Conservation (phyloP, 1,139 yeast genomes). For the Candida tropicalis region DNA sequence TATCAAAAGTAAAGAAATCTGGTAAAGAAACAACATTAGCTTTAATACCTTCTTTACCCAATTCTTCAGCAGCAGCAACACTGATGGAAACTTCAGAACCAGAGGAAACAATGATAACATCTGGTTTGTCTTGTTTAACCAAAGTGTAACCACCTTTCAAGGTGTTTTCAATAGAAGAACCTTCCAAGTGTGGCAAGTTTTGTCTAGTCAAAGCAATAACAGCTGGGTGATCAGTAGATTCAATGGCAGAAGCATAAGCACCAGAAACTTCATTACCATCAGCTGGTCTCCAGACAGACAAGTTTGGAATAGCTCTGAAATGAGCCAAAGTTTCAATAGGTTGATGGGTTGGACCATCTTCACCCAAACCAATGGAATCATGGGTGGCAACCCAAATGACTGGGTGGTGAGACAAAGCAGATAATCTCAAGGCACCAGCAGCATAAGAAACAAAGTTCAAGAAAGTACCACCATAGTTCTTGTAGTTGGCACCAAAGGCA, state of each 20-base stretch:
- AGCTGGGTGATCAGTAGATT: constrained; percentile 76
- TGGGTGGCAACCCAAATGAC: constrained; percentile 98
- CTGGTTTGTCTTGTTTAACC: constrained; percentile 63
- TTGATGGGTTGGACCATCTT: constrained; percentile 99
- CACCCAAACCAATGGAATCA: constrained; percentile 99
- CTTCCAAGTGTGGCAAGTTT: constrained; percentile 95
- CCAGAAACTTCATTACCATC: constrained; percentile 99
- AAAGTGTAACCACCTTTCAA: constrained; percentile 93
- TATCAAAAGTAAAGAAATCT: constrained; percentile 88
- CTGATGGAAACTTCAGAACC: constrained; percentile 94
- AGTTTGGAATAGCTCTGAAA: constrained; percentile 95
- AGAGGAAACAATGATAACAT: constrained; percentile 81
- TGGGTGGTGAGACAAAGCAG: constrained; percentile 93
- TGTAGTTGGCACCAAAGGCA: constrained; percentile 92
- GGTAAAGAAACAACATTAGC: constrained; percentile 91
- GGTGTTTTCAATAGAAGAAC: constrained; percentile 91
- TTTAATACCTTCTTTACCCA: constrained; percentile 64
- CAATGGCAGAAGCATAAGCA: constrained; percentile 83
- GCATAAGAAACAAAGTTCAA: constrained; percentile 97
- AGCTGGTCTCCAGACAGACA: constrained; percentile 99
- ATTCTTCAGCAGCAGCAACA: constrained; percentile 77
- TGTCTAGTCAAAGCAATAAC: constrained; percentile 95
- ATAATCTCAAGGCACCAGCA: constrained; percentile 94
- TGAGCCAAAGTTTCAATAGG: constrained; percentile 99
- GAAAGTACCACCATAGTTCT: constrained; percentile 97